phyloP scores from a whole-genome alignment of 345 rosid species.

The Sisymbrium altissimum region DNA sequence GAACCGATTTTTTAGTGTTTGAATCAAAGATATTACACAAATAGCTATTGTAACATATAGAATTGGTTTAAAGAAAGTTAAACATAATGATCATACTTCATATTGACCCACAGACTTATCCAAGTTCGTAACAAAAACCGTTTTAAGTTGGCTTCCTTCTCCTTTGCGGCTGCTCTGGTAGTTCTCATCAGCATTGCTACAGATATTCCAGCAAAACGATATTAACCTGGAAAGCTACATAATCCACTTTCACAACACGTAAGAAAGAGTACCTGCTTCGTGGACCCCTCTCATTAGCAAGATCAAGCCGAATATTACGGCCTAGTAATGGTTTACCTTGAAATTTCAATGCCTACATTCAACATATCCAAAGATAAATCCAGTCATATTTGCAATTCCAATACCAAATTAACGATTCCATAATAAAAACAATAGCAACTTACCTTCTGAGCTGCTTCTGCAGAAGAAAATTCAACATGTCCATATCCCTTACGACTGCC shows the following conservation, averaged over 20 bases:
- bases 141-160: constrained; percentile 32
- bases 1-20: not conserved
- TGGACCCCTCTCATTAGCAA: constrained; percentile 63
- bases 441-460: constrained; percentile 68
- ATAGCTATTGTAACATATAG: not conserved
- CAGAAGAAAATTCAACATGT: constrained; percentile 75
- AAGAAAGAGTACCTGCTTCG: constrained; percentile 42
- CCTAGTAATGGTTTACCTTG: constrained; percentile 46
- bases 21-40: not conserved
- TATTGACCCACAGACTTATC: constrained; percentile 42
- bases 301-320: constrained; percentile 52
- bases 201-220: not conserved
- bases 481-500: constrained; percentile 62
- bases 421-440: not conserved
- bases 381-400: not conserved
- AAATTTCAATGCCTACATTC: constrained; percentile 56
- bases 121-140: constrained; percentile 56
- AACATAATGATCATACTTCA: constrained; percentile 40
- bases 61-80: not conserved
- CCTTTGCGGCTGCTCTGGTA: constrained; percentile 43
- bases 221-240: not conserved
- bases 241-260: not conserved
- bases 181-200: constrained; percentile 43
- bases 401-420: not conserved
- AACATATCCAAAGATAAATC: not conserved